A percentile compares a stretch with the other conserved stretches of the same genome.
Evolutionary conservation across 2,329 filamentous ascomycete species (phyloP).

Genomic region (Periconia sp.): DNA sequence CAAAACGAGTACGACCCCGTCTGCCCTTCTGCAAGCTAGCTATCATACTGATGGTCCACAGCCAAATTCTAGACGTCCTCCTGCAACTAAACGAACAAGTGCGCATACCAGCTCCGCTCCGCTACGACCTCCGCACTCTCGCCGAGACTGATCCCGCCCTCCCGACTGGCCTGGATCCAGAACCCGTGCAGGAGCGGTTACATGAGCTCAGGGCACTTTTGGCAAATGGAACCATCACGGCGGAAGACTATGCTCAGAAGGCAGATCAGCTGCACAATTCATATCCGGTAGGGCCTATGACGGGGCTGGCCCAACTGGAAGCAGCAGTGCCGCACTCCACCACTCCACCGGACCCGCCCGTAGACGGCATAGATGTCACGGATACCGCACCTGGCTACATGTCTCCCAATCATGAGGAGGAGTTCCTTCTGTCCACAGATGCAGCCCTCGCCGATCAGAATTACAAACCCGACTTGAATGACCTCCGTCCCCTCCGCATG

Average conservation of each 20-base stretch:
- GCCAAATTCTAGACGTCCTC: constrained; percentile 84
- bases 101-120: constrained; percentile 73
- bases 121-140: constrained; percentile 66
- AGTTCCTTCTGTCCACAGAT: constrained; percentile 71
- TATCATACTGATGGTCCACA: constrained; percentile 42
- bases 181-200: constrained; percentile 26
- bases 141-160: constrained; percentile 32
- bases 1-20: constrained; percentile 78
- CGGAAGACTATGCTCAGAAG: constrained; percentile 31
- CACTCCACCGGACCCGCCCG: constrained; percentile 33
- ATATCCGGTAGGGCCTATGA: constrained; percentile 25
- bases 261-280: constrained; percentile 32
- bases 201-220: constrained; percentile 41
- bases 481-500: constrained; percentile 43
- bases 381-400: constrained; percentile 67
- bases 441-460: constrained; percentile 52
- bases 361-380: constrained; percentile 52
- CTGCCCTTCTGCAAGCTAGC: constrained; percentile 11
- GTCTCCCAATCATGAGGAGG: constrained; percentile 69
- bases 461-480: constrained; percentile 52
- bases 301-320: constrained; percentile 44
- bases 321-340: constrained; percentile 44
- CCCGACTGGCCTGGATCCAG: constrained; percentile 25
- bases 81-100: constrained; percentile 85
- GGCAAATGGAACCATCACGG: constrained; percentile 25